Evolutionary conservation across 208 protist species (phyloP).

Genomic region (Leishmania mexicana): DNA sequence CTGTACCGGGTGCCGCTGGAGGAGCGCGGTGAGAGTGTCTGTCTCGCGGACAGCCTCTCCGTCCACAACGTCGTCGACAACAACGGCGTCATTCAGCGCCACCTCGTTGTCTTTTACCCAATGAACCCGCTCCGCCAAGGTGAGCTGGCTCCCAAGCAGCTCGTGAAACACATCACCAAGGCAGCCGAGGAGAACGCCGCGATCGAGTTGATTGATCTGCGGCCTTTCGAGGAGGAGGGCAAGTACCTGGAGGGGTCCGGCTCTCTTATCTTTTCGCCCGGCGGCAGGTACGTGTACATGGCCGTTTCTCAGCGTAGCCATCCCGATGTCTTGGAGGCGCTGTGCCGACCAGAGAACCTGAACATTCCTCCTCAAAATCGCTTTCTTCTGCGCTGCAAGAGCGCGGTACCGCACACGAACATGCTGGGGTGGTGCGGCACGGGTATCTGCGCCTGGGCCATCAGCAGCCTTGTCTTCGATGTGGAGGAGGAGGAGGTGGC

Average conservation of each 20-base stretch:
- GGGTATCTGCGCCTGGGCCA: constrained; percentile 78
- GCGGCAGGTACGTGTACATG: constrained; percentile 77
- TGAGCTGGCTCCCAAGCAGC: constrained; percentile 56
- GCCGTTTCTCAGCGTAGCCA: constrained; percentile 54
- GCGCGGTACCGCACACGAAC: constrained; percentile 68
- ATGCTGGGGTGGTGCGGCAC: constrained; percentile 76
- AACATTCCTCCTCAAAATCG: constrained; percentile 70
- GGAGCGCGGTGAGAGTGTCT: constrained; percentile 48
- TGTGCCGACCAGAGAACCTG: constrained; percentile 67
- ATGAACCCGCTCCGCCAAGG: constrained; percentile 54
- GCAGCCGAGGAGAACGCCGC: constrained; percentile 21
- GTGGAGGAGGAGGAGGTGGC: constrained; percentile 49
- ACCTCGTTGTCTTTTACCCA: constrained; percentile 73
- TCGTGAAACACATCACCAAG: constrained; percentile 47
- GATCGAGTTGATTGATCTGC: constrained; percentile 72
- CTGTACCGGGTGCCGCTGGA: constrained; percentile 30
- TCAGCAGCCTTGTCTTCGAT: constrained; percentile 55
- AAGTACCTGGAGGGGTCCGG: constrained; percentile 70
- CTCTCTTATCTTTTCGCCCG: constrained; percentile 62
- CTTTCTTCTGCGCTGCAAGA: constrained; percentile 50
- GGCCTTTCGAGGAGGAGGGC: constrained; percentile 45
- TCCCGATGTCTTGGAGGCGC: constrained; percentile 55
- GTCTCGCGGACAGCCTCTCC: constrained; percentile 54
- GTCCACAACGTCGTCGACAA: constrained; percentile 74
- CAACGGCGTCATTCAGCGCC: constrained; percentile 54